These are phyloP conservation scores for Penicillium sp. DNA, from an alignment of 2,329 filamentous ascomycete genomes.

Conservation along the genomic window DNA sequence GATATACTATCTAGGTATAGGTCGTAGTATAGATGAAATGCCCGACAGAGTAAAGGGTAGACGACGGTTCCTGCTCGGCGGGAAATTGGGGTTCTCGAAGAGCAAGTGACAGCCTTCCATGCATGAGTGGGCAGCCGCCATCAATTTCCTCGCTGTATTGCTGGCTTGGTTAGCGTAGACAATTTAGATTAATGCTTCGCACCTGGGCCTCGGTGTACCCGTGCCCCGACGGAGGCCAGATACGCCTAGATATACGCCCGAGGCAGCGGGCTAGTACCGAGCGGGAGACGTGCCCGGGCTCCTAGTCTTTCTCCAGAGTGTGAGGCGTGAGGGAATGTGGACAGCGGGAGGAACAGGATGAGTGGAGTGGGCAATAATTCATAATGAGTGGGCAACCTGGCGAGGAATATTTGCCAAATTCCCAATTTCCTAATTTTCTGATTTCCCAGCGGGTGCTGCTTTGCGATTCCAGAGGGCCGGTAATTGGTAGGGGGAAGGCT, in stretches of 20 bases:
- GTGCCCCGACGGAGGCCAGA: too few relatives aligned
- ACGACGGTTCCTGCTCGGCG: too few relatives aligned
- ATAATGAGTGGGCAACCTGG: too few relatives aligned
- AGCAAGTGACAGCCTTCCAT: conserved; percentile 27
- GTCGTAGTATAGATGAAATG: too few relatives aligned
- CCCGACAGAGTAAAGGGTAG: too few relatives aligned
- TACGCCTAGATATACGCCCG: too few relatives aligned
- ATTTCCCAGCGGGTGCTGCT: conserved; percentile 8
- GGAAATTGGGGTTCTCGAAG: conserved; percentile 18
- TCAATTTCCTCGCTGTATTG: conserved; percentile 2
- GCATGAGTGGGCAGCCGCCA: conserved; percentile 20
- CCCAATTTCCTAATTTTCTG: conserved; percentile 12
- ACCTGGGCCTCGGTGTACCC: too few relatives aligned
- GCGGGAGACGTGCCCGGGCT: conserved; percentile 1
- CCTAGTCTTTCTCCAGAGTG: background rate
- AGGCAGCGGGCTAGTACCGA: too few relatives aligned
- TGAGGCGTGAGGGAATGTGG: conserved; percentile 7
- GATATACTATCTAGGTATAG: too few relatives aligned
- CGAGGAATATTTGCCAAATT: too few relatives aligned
- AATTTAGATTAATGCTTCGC: too few relatives aligned
- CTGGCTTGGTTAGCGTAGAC: too few relatives aligned
- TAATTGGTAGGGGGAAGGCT: background rate
- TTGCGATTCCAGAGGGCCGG: background rate
- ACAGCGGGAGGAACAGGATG: background rate
- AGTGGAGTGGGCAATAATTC: background rate